phyloP scores from a whole-genome alignment of 169 alveolate species.

The Toxoplasma gondii region DNA sequence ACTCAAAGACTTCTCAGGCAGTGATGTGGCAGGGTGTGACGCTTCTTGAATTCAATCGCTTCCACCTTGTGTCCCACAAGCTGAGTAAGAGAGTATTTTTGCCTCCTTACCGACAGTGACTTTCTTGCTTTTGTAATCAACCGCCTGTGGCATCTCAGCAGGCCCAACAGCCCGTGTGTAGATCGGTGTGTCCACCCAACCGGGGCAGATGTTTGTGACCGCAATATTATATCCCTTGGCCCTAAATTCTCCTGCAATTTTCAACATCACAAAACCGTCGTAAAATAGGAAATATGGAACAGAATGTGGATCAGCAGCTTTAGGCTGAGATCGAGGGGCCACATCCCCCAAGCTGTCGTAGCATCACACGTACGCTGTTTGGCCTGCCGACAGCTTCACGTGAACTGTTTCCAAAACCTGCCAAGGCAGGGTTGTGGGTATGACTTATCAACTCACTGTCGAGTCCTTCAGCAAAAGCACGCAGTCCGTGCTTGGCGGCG shows the following conservation, averaged over 20 bases:
- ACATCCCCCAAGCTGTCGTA: too few relatives aligned
- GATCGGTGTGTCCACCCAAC: slow-evolving; percentile 43
- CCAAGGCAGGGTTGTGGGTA: background rate
- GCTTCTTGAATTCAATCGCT: too few relatives aligned
- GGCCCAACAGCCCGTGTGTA: slow-evolving; percentile 27
- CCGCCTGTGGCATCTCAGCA: slow-evolving; percentile 21
- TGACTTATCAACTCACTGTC: background rate
- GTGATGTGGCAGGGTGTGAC: too few relatives aligned
- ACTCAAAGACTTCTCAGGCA: too few relatives aligned
- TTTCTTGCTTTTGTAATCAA: slow-evolving; percentile 29
- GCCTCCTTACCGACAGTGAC: background rate
- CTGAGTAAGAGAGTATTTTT: background rate
- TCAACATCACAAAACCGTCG: background rate
- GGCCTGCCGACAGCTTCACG: too few relatives aligned
- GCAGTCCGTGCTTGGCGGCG: slow-evolving; percentile 39
- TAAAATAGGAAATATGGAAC: background rate
- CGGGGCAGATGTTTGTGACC: slow-evolving; percentile 28
- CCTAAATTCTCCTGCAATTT: slow-evolving; percentile 8
- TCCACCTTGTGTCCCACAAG: too few relatives aligned
- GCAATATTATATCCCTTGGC: slow-evolving; percentile 25
- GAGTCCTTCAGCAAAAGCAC: slow-evolving; percentile 39
- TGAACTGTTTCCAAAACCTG: background rate
- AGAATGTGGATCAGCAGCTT: background rate
- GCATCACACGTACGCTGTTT: too few relatives aligned
- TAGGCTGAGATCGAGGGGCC: background rate